A percentile compares a stretch with the other conserved stretches of the same genome.
phyloP scores from a whole-genome alignment of 2,329 filamentous ascomycete species.

The Cladosporium sphaerospermum region DNA sequence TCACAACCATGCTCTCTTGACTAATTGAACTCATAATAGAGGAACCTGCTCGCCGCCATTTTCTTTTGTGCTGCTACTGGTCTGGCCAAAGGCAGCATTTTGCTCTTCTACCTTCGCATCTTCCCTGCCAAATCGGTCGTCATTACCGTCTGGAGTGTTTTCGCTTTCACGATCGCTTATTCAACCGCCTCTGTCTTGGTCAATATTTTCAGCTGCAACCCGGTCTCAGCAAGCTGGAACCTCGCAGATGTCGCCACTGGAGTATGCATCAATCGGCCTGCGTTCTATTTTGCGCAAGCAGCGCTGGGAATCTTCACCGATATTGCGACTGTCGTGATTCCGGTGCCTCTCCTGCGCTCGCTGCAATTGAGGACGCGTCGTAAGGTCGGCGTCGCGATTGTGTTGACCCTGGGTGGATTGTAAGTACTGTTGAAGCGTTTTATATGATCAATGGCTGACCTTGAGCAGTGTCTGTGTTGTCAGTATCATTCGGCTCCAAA shows the following conservation, averaged over 20 bases:
- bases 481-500: conserved; percentile 8
- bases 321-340: conserved; percentile 4
- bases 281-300: conserved; percentile 8
- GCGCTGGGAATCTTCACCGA: conserved; percentile 6
- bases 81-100: conserved; percentile 8
- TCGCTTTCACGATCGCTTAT: conserved; percentile 5
- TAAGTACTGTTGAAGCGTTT: background rate
- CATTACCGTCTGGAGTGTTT: conserved; percentile 1
- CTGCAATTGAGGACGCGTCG: conserved; percentile 6
- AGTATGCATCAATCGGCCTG: conserved; percentile 5
- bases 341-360: background rate
- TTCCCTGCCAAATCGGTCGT: background rate
- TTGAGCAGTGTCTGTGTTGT: conserved; percentile 6
- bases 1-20: background rate
- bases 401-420: conserved; percentile 9
- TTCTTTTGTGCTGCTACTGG: conserved; percentile 8
- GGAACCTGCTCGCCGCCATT: conserved; percentile 5
- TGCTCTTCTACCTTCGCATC: conserved; percentile 9
- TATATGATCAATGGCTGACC: too few relatives aligned
- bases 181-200: conserved; percentile 3
- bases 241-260: background rate
- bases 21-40: background rate
- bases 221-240: conserved; percentile 5
- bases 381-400: conserved; percentile 7
- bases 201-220: conserved; percentile 10